Evolutionary conservation across 2,329 filamentous ascomycete species (phyloP), one percentile per base, ranked within the genome.

Genomic region (Tolypocladium album): DNA sequence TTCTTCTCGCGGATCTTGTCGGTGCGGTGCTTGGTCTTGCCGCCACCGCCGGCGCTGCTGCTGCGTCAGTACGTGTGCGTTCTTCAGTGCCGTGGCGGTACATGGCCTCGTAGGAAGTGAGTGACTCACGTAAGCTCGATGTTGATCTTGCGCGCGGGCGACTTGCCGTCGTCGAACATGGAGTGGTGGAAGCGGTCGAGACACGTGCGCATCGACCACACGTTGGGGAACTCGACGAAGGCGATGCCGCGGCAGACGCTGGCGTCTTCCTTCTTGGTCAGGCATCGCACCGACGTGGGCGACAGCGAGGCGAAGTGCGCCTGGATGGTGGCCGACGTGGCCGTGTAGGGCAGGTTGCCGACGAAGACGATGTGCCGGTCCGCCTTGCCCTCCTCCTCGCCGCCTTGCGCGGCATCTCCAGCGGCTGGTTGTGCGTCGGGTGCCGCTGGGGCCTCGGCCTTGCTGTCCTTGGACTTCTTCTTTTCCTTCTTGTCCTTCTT

Each of bases 131-230:
- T 96, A 65, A 97, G 76, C 76, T 97, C 93, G 34, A 97, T 89
- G 71, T 96, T 97, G 68, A 97, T 95, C 75, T 87, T 89, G 67
- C 93, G 81, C 58, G 86, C 76, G 20, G 77, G 71, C 50, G 76
- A 78, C 20, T 74, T 63, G 64, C 79, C 77, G 74, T 86, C 79
- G 71, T 79, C 74, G 71, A 97, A 95, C 64, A 82, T 81, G 61
- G 85, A 88, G 76, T 97, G 92, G 76, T 97, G 92, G 76, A 93
- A 93, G 64, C 91, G 85, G 74, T 92, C 90, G 62, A 97, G 80
- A 70, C 91, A 96, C 39, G 90, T 94, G 79, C 95, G 89, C 91
- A 96, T 95, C 70, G 88, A 85, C 74, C 92, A 89, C 75, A 87
- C 95, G 66, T 86, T 82, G 64, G 86, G 86, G 71, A 97, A 97